Evolutionary conservation across 2,329 filamentous ascomycete species (phyloP).

Genomic region (Hypoxylon sp.): DNA sequence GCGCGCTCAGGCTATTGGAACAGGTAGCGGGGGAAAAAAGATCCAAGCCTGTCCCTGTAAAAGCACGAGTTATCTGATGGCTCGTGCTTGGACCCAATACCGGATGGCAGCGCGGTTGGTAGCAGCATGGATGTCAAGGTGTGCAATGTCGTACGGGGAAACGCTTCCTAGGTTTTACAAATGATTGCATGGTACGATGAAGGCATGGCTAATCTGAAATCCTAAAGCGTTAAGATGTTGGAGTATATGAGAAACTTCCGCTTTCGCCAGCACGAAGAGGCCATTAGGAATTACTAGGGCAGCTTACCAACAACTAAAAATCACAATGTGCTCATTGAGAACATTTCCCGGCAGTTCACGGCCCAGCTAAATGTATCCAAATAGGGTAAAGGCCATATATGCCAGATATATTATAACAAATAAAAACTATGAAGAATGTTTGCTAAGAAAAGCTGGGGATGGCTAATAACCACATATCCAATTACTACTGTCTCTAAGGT

Average conservation of each 20-base stretch:
- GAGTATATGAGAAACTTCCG: constrained; percentile 21
- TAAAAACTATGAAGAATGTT: background rate
- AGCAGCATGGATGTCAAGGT: constrained; percentile 23
- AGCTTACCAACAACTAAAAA: constrained; percentile 11
- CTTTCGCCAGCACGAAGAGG: constrained; percentile 6
- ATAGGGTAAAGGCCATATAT: background rate
- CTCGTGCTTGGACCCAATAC: constrained; percentile 38
- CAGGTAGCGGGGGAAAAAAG: constrained; percentile 15
- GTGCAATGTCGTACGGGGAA: constrained; percentile 22
- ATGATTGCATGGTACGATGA: constrained; percentile 12
- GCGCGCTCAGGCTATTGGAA: constrained; percentile 30
- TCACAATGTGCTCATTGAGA: constrained; percentile 4
- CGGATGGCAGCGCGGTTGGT: constrained; percentile 33
- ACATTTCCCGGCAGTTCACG: constrained; percentile 20
- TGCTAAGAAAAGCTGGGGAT: background rate
- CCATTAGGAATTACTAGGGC: background rate
- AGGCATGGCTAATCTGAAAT: constrained; percentile 20
- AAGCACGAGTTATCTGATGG: constrained; percentile 34
- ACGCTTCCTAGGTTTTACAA: constrained; percentile 24
- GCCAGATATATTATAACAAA: background rate
- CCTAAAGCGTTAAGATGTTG: constrained; percentile 20
- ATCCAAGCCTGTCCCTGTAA: constrained; percentile 28
- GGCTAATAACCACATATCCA: background rate
- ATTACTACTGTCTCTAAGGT: constrained; percentile 9
- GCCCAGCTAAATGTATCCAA: background rate